Evolutionary conservation across 805 yeast genomes (phyloP).

Genomic region (Maudiozyma pseudohumilis): DNA sequence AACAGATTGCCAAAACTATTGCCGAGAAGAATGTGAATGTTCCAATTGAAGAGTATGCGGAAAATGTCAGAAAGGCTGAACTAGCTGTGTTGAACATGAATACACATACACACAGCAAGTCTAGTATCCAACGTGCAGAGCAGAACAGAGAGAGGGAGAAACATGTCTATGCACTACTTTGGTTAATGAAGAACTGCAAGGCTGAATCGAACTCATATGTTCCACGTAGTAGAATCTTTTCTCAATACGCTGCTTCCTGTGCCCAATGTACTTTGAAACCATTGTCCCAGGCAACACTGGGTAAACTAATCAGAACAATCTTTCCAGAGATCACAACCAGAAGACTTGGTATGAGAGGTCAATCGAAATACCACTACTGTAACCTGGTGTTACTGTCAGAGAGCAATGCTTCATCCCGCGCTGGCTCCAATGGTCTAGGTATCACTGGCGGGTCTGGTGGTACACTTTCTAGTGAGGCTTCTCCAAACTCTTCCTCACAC

Average conservation of each 20-base stretch:
- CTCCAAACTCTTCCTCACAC: not conserved
- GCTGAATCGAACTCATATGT: slow-evolving; percentile 40
- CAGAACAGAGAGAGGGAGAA: slow-evolving; percentile 43
- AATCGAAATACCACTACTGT: slow-evolving; percentile 75
- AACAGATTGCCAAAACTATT: slow-evolving; percentile 18
- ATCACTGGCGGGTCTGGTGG: not conserved
- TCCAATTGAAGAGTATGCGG: slow-evolving; percentile 35
- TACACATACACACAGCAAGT: slow-evolving; percentile 19
- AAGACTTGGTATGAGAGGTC: slow-evolving; percentile 70
- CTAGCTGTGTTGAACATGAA: slow-evolving; percentile 20
- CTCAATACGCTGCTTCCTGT: slow-evolving; percentile 49
- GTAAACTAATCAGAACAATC: slow-evolving; percentile 55
- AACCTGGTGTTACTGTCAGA: slow-evolving; percentile 42
- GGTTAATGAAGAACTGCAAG: slow-evolving; percentile 58
- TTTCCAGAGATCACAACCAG: slow-evolving; percentile 62
- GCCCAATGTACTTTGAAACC: slow-evolving; percentile 44
- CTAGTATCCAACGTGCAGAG: slow-evolving; percentile 23
- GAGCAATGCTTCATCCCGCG: not conserved
- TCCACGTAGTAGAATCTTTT: slow-evolving; percentile 57
- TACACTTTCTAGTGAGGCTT: too few relatives aligned
- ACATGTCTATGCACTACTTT: slow-evolving; percentile 72
- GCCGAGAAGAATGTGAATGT: slow-evolving; percentile 22
- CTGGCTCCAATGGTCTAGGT: not conserved
- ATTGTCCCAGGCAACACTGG: slow-evolving; percentile 65
- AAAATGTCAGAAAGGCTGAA: slow-evolving; percentile 34